Percentiles rank a stretch among this genome's conserved stretches.
These are phyloP conservation scores for Fonsecaea multimorphosa DNA, from an alignment of 2,329 filamentous ascomycete genomes.

Conservation along the genomic window DNA sequence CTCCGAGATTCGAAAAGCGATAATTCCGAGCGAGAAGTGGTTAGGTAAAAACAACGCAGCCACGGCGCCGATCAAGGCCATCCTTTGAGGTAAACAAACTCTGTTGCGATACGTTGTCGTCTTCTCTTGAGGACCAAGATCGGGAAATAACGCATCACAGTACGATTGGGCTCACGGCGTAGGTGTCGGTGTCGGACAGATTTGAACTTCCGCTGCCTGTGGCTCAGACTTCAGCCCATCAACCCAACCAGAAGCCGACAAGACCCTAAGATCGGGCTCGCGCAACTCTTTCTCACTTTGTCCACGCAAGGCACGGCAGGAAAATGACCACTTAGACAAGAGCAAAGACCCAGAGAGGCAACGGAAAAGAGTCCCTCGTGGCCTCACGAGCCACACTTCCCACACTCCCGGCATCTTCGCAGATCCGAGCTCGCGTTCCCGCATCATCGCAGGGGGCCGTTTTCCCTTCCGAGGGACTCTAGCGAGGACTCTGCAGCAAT, in stretches of 20 bases:
- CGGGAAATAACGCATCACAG: conserved; percentile 1
- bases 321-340: neutral
- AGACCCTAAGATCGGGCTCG: neutral
- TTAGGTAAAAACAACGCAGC: neutral
- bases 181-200: neutral
- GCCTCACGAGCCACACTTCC: conserved; percentile 1
- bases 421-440: neutral
- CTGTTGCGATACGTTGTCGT: too few relatives aligned
- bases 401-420: neutral
- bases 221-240: neutral
- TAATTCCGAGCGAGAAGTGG: neutral
- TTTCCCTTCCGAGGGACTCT: conserved; percentile 15
- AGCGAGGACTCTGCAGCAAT: conserved; percentile 17
- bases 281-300: neutral
- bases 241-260: neutral
- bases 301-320: neutral
- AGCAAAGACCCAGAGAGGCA: neutral
- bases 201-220: neutral
- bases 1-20: neutral
- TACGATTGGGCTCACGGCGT: neutral
- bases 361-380: neutral
- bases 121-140: neutral
- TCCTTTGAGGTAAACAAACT: neutral
- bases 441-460: neutral
- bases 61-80: neutral